These are phyloP conservation scores for Colletotrichum gigasporum DNA, from an alignment of 2,329 filamentous ascomycete genomes.

Conservation along the genomic window DNA sequence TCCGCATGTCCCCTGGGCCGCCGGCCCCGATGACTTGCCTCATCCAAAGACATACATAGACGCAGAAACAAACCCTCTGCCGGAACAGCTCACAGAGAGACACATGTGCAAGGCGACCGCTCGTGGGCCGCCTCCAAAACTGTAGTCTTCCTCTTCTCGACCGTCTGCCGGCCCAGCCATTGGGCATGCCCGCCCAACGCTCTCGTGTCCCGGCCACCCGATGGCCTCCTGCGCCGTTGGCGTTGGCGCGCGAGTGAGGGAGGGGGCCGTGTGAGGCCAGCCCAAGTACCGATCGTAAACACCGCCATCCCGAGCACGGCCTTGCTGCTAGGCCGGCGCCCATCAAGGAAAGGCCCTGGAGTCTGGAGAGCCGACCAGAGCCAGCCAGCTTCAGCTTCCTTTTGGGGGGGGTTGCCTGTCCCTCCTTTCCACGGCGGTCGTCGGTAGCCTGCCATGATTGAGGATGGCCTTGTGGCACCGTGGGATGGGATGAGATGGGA, in stretches of 20 bases:
- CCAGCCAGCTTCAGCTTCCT: background rate
- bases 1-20: background rate
- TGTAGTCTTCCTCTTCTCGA: background rate
- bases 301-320: background rate
- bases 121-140: background rate
- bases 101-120: background rate
- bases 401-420: background rate
- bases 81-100: background rate
- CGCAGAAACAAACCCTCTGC: background rate
- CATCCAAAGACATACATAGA: constrained; percentile 4
- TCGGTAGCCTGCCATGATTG: background rate
- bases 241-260: background rate
- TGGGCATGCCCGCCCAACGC: background rate
- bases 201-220: background rate
- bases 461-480: background rate
- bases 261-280: background rate
- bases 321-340: background rate
- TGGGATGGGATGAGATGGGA: background rate
- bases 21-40: background rate
- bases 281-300: background rate
- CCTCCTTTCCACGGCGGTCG: background rate
- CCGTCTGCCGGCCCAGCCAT: background rate
- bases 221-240: constrained; percentile 1
- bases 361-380: background rate
- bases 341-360: background rate